These are phyloP conservation scores for Chaetomium cochliodes DNA, from an alignment of 495 filamentous ascomycete species.

Conservation along the genomic window DNA sequence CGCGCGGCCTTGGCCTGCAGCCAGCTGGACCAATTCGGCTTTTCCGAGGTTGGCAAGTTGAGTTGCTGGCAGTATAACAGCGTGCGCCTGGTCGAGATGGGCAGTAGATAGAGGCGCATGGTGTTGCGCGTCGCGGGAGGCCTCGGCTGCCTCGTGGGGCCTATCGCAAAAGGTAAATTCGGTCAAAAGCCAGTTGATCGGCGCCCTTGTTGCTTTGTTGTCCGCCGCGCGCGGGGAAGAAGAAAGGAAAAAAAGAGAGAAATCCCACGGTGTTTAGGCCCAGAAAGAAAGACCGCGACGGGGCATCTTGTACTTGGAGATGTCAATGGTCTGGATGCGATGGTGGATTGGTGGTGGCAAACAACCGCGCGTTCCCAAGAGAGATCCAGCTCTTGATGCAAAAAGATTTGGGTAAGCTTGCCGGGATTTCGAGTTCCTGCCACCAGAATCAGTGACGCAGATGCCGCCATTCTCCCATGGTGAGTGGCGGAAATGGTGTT, in stretches of 20 bases:
- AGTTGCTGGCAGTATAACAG: conserved; percentile 88
- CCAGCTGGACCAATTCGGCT: conserved; percentile 60
- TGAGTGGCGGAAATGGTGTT: neutral
- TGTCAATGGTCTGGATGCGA: neutral
- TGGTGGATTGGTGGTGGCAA: conserved; percentile 7
- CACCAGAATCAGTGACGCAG: conserved; percentile 10
- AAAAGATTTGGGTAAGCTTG: conserved; percentile 8
- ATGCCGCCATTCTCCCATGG: neutral
- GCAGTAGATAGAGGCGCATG: conserved; percentile 95
- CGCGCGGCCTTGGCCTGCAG: conserved; percentile 64
- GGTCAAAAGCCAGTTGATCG: neutral
- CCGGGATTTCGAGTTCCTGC: neutral
- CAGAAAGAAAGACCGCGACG: conserved; percentile 13
- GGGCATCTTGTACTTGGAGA: conserved; percentile 19
- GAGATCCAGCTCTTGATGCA: conserved; percentile 4
- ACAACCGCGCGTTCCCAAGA: conserved; percentile 15
- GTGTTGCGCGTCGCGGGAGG: conserved; percentile 22
- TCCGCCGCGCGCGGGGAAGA: neutral
- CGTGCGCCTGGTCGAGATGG: conserved; percentile 86
- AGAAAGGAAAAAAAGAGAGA: conserved; percentile 12
- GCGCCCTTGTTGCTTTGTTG: too few relatives aligned
- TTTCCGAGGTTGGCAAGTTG: conserved; percentile 43
- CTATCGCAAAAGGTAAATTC: neutral
- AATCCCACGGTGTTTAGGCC: conserved; percentile 17
- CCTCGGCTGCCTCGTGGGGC: conserved; percentile 16